Conservation (phyloP, 306 rosid genomes). For the Prunus campanulata region DNA sequence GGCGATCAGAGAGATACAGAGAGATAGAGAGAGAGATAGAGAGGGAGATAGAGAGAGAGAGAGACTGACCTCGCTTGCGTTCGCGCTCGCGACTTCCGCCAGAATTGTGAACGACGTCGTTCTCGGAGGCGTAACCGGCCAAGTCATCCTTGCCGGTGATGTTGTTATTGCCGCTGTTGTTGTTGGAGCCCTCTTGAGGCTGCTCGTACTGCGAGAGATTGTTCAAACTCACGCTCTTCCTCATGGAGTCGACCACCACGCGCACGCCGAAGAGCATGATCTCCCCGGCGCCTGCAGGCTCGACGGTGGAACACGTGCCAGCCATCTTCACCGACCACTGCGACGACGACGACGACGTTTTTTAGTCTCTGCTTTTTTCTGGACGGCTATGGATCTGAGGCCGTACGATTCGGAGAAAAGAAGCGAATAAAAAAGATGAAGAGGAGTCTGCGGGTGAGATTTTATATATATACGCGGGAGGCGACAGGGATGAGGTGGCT, state of each 20-base stretch:
- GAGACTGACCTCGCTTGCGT: constrained; percentile 83
- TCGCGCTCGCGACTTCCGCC: constrained; percentile 68
- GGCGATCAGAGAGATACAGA: not conserved
- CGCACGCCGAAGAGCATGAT: constrained; percentile 91
- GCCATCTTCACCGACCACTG: constrained; percentile 21
- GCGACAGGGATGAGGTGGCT: not conserved
- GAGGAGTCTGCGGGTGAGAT: not conserved
- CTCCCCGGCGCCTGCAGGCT: constrained; percentile 52
- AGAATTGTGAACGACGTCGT: constrained; percentile 69
- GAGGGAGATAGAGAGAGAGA: not conserved
- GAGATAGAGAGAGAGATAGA: not conserved
- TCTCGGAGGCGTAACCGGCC: constrained; percentile 82
- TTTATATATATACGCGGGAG: constrained; percentile 20
- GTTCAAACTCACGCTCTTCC: constrained; percentile 95
- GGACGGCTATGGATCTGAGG: not conserved
- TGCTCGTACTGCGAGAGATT: constrained; percentile 89
- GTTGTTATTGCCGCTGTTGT: constrained; percentile 16
- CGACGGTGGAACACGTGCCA: constrained; percentile 9
- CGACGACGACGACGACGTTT: constrained; percentile 2
- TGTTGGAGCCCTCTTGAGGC: constrained; percentile 36
- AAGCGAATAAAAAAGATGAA: not conserved
- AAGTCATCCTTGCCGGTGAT: constrained; percentile 40
- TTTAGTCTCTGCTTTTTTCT: not conserved
- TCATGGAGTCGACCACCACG: constrained; percentile 90
- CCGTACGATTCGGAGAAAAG: constrained; percentile 9